phyloP scores from a whole-genome alignment of 345 rosid species.

The Leavenworthia alabamica region DNA sequence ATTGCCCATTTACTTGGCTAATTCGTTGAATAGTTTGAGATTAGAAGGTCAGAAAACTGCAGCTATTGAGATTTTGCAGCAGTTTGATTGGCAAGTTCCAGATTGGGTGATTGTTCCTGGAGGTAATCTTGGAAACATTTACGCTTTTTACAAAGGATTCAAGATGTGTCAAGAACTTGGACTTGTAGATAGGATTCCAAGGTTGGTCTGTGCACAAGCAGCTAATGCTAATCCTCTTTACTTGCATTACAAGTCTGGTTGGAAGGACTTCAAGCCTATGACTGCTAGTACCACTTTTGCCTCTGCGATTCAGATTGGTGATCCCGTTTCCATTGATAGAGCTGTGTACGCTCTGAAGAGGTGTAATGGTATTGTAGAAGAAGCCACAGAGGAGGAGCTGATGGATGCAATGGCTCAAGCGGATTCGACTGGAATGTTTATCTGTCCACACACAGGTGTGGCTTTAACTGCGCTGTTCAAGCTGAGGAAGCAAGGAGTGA shows the following conservation, averaged over 20 bases:
- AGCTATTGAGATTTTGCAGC: slow-evolving; percentile 87
- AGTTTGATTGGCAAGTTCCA: slow-evolving; percentile 88
- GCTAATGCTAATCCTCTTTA: slow-evolving; percentile 93
- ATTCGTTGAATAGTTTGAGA: slow-evolving; percentile 78
- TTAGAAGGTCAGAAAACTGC: slow-evolving; percentile 92
- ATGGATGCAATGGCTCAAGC: slow-evolving; percentile 96
- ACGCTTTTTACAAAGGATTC: slow-evolving; percentile 87
- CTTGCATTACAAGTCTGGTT: slow-evolving; percentile 61
- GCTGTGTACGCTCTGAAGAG: slow-evolving; percentile 74
- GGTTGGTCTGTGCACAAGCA: slow-evolving; percentile 86
- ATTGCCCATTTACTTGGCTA: slow-evolving; percentile 75
- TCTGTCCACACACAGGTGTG: slow-evolving; percentile 91
- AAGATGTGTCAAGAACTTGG: slow-evolving; percentile 80
- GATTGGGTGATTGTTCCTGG: slow-evolving; percentile 98
- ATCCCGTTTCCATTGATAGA: slow-evolving; percentile 87
- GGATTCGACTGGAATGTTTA: slow-evolving; percentile 92
- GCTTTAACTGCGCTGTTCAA: slow-evolving; percentile 74
- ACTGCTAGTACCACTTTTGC: slow-evolving; percentile 74
- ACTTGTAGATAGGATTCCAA: slow-evolving; percentile 72
- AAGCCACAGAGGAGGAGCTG: slow-evolving; percentile 82
- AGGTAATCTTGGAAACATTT: slow-evolving; percentile 83
- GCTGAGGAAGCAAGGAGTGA: slow-evolving; percentile 73
- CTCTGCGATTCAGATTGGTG: slow-evolving; percentile 91
- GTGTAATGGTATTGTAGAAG: slow-evolving; percentile 77
- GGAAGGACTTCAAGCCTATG: slow-evolving; percentile 69